Evolutionary conservation across 192 early-diverging fungal genomes (phyloP).

Genomic region (Backusella mclennaniae): DNA sequence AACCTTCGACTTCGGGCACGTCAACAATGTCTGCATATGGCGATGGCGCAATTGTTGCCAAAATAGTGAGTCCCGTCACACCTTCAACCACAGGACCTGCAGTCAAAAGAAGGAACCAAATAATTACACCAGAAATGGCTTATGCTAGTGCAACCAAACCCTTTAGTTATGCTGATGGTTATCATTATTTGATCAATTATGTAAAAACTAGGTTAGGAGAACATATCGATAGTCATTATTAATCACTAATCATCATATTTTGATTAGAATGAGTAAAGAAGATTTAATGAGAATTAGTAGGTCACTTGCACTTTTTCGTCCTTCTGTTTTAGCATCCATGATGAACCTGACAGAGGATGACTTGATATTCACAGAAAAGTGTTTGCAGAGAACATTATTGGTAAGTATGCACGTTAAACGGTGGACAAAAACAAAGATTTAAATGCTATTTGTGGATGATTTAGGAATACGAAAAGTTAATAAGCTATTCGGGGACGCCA

Average conservation of each 20-base stretch:
- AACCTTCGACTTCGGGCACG: neutral
- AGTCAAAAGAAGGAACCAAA: constrained; percentile 19
- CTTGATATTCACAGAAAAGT: constrained; percentile 94
- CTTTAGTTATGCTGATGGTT: constrained; percentile 90
- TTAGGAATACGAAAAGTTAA: constrained; percentile 92
- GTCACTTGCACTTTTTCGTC: constrained; percentile 86
- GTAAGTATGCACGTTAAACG: constrained; percentile 35
- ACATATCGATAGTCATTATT: too few species aligned
- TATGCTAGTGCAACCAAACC: constrained; percentile 81
- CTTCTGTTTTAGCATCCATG: constrained; percentile 89
- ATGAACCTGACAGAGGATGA: constrained; percentile 94
- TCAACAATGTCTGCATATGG: constrained; percentile 21
- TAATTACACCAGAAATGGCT: constrained; percentile 61
- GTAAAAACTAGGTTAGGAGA: constrained; percentile 45
- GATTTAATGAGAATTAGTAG: constrained; percentile 89
- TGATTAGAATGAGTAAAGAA: constrained; percentile 75
- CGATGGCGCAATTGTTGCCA: constrained; percentile 16
- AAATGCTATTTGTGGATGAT: neutral
- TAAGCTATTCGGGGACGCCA: constrained; percentile 91
- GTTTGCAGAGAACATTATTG: constrained; percentile 88
- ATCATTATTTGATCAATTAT: constrained; percentile 84
- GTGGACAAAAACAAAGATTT: neutral
- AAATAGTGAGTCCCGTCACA: constrained; percentile 16
- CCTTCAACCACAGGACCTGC: neutral
- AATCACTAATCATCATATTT: neutral